These are phyloP conservation scores for Tetramitus jugosus DNA, from an alignment of 208 protist species.

Conservation along the genomic window DNA sequence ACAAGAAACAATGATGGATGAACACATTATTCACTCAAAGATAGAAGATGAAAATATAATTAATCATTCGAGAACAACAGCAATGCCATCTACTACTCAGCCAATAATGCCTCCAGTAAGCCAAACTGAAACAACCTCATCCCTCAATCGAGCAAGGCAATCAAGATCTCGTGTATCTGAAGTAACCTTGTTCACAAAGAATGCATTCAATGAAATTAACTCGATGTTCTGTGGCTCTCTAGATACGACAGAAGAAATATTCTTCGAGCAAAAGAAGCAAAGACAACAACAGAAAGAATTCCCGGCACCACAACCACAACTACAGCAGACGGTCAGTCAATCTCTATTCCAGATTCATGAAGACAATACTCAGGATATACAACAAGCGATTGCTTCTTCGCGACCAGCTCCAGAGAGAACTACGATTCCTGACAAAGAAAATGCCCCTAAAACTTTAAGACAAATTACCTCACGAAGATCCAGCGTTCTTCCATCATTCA, in stretches of 20 bases:
- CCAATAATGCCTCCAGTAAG: not conserved
- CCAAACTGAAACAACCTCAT: not conserved
- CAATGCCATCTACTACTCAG: not conserved
- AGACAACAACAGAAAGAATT: not conserved
- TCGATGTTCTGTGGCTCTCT: not conserved
- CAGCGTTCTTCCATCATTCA: no score
- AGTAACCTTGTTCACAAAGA: not conserved
- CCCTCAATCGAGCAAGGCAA: no score
- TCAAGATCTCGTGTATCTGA: no score
- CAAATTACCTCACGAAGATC: no score
- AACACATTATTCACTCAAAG: not conserved
- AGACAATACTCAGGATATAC: no score
- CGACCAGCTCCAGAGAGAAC: no score
- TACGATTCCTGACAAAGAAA: no score
- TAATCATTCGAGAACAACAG: not conserved
- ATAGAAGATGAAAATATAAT: not conserved
- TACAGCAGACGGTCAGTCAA: no score
- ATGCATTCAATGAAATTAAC: not conserved
- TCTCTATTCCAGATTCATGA: no score
- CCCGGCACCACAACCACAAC: no score
- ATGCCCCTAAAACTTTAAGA: no score
- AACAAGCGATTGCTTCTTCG: no score
- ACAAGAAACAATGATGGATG: not conserved
- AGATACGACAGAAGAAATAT: not conserved
- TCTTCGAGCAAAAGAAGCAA: not conserved